Percentiles rank a stretch among this genome's conserved stretches.
Evolutionary conservation across 1,284 basidiomycete species (phyloP).

Genomic region (Peniophora sp.): DNA sequence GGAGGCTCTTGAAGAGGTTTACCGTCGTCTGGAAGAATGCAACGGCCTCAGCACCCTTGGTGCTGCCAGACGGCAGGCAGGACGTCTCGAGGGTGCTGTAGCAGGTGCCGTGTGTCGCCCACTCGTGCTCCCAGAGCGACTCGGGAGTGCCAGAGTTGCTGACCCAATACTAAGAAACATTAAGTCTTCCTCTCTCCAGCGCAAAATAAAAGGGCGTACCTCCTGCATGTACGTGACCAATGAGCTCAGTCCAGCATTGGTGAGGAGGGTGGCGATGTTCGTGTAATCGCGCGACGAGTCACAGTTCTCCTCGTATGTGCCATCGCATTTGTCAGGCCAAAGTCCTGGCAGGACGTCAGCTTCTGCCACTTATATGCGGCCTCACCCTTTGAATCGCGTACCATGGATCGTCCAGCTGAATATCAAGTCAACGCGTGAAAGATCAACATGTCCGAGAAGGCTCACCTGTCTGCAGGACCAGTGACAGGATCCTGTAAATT

Average conservation of each 20-base stretch:
- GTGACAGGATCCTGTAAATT: conserved; percentile 55
- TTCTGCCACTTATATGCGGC: background rate
- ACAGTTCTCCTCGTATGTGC: conserved; percentile 53
- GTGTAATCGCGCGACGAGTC: conserved; percentile 57
- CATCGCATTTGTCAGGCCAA: conserved; percentile 73
- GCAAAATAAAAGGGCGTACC: conserved; percentile 19
- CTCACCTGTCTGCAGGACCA: conserved; percentile 43
- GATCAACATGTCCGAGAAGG: no score
- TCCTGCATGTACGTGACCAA: conserved; percentile 46
- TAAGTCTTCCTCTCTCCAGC: no score
- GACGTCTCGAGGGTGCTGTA: conserved; percentile 49
- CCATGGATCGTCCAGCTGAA: conserved; percentile 69
- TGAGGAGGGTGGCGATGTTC: conserved; percentile 43
- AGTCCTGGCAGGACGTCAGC: conserved; percentile 33
- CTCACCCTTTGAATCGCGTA: conserved; percentile 17
- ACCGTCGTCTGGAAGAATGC: conserved; percentile 67
- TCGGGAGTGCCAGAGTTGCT: conserved; percentile 56
- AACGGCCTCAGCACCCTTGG: conserved; percentile 61
- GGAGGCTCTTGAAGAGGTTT: conserved; percentile 57
- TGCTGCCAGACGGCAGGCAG: conserved; percentile 52
- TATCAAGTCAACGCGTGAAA: no score
- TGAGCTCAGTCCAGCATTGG: conserved; percentile 4
- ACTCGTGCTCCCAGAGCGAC: conserved; percentile 72
- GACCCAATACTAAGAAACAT: conserved; percentile 45
- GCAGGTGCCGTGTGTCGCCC: conserved; percentile 72